Evolutionary conservation across 768 basidiomycete genomes (phyloP).

Genomic region (Sutorius australiensis): DNA sequence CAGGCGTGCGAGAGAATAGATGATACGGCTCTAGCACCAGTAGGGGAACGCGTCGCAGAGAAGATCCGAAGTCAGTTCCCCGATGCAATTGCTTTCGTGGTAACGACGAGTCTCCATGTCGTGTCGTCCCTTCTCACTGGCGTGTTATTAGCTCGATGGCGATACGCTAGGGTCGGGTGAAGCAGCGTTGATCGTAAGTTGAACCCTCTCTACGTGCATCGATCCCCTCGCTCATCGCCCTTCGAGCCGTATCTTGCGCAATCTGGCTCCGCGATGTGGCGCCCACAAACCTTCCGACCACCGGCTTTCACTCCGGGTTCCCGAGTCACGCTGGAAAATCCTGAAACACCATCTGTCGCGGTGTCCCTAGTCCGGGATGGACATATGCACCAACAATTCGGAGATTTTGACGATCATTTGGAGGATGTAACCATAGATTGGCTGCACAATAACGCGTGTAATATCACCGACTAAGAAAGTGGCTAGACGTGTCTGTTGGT

Average conservation of each 20-base stretch:
- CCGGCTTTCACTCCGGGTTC: conserved; percentile 46
- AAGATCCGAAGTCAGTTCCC: conserved; percentile 52
- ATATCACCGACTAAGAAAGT: conserved; percentile 18
- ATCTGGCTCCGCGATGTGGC: conserved; percentile 42
- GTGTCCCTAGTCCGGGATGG: conserved; percentile 47
- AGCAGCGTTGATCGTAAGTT: conserved; percentile 56
- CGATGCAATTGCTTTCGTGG: conserved; percentile 67
- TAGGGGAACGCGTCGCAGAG: conserved; percentile 59
- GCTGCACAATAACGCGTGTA: conserved; percentile 40
- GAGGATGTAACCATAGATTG: conserved; percentile 62
- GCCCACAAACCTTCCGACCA: conserved; percentile 37
- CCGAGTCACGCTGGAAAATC: conserved; percentile 43
- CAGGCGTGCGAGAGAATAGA: conserved; percentile 66
- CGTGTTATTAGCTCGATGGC: conserved; percentile 51
- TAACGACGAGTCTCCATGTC: conserved; percentile 32
- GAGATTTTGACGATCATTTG: conserved; percentile 81
- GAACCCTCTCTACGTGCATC: background rate
- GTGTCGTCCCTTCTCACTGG: conserved; percentile 5
- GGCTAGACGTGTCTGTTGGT: background rate
- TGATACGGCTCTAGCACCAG: conserved; percentile 57
- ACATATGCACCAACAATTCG: conserved; percentile 55
- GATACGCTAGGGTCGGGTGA: conserved; percentile 49
- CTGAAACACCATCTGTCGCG: conserved; percentile 45
- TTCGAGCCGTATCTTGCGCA: conserved; percentile 50
- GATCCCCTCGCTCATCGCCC: conserved; percentile 2